phyloP scores from a whole-genome alignment of 1,284 basidiomycete species.

The Fomitopsis pinicola region DNA sequence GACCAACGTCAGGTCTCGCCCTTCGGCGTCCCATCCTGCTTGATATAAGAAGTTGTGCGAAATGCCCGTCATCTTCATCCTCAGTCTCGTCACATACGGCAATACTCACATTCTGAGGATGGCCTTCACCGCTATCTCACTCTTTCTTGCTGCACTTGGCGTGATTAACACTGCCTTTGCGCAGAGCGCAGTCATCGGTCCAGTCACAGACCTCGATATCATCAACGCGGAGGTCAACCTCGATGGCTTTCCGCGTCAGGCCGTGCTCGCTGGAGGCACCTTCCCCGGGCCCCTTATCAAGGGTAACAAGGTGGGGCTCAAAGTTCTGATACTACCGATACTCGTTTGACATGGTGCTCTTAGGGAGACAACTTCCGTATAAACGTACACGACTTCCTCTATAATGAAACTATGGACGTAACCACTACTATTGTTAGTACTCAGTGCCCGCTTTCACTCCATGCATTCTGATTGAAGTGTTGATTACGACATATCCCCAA shows the following conservation, averaged over 20 bases:
- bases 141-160: neutral
- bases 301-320: constrained; percentile 17
- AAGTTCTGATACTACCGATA: neutral
- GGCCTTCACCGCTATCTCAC: neutral
- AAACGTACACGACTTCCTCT: constrained; percentile 32
- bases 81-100: no score
- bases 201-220: constrained; percentile 17
- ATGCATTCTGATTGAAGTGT: constrained; percentile 21
- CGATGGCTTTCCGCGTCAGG: constrained; percentile 20
- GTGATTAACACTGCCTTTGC: neutral
- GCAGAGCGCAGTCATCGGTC: constrained; percentile 12
- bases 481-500: neutral
- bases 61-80: no score
- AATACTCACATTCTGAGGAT: neutral
- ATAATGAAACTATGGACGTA: constrained; percentile 29
- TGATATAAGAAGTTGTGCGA: no score
- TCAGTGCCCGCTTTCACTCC: neutral
- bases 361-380: constrained; percentile 28
- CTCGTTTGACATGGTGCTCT: neutral
- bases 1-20: no score
- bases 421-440: constrained; percentile 31
- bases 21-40: no score
- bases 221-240: constrained; percentile 18
- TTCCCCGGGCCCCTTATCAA: constrained; percentile 25
- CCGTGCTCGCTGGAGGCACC: constrained; percentile 19